Evolutionary conservation across 306 rosid genomes (phyloP).

Genomic region (Sophora flavescens): DNA sequence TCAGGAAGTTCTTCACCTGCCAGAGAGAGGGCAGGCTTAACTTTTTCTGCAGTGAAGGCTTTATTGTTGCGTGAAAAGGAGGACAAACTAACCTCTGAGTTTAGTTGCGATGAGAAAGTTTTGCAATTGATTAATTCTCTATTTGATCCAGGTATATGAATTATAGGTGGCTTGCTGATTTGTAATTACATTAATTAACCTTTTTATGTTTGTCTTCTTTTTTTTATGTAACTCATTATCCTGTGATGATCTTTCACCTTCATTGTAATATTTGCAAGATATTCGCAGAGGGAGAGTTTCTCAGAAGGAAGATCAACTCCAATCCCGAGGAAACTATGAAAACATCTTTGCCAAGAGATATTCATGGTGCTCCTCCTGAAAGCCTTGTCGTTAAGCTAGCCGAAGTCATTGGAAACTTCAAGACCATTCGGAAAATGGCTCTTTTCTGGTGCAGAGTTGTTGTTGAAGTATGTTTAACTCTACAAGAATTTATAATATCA

Average conservation of each 20-base stretch:
- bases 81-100: conserved; percentile 69
- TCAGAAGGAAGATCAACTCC: conserved; percentile 69
- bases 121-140: conserved; percentile 67
- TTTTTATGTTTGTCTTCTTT: conserved; percentile 18
- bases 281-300: conserved; percentile 90
- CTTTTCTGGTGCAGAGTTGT: conserved; percentile 90
- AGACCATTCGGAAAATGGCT: conserved; percentile 72
- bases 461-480: conserved; percentile 73
- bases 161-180: conserved; percentile 47
- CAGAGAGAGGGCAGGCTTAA: conserved; percentile 78
- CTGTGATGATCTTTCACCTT: conserved; percentile 76
- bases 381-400: conserved; percentile 92
- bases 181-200: conserved; percentile 34
- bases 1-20: conserved; percentile 74
- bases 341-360: conserved; percentile 79
- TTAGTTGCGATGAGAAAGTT: conserved; percentile 69
- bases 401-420: conserved; percentile 88
- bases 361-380: conserved; percentile 96
- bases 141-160: conserved; percentile 85
- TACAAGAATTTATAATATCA: conserved; percentile 42
- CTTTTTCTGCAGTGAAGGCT: conserved; percentile 83
- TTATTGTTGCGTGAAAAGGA: conserved; percentile 89
- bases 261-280: conserved; percentile 89
- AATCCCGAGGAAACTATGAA: conserved; percentile 55
- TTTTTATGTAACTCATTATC: conserved; percentile 45